Evolutionary conservation across 177 flowering plant species (phyloP).

Genomic region (Tripterygium wilfordii): DNA sequence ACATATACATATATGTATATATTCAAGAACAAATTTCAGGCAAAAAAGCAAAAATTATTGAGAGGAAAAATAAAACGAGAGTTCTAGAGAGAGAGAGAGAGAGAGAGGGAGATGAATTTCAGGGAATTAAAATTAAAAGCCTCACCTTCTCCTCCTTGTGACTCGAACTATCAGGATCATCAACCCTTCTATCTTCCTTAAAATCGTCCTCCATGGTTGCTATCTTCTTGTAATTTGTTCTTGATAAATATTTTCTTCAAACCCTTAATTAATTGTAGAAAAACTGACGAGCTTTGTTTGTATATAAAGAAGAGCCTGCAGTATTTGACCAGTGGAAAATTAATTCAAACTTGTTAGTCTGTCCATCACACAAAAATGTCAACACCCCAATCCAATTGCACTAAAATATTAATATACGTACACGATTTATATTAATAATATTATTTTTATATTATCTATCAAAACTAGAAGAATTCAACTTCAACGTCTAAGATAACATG

Average conservation of each 20-base stretch:
- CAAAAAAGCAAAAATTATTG: background rate
- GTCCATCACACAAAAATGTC: conserved; percentile 17
- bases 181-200: conserved; percentile 19
- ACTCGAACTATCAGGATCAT: background rate
- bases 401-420: background rate
- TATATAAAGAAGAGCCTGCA: conserved; percentile 14
- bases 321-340: conserved; percentile 25
- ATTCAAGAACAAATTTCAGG: too few species aligned
- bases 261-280: background rate
- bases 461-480: conserved; percentile 37
- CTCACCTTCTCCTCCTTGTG: background rate
- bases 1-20: too few species aligned
- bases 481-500: conserved; percentile 28
- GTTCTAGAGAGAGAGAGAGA: background rate
- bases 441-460: too few species aligned
- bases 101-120: background rate
- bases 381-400: conserved; percentile 25
- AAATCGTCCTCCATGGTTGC: conserved; percentile 13
- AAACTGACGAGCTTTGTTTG: background rate
- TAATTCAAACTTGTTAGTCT: background rate
- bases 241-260: conserved; percentile 1
- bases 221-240: conserved; percentile 18
- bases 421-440: background rate
- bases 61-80: background rate
- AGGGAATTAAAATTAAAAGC: background rate